These are phyloP conservation scores for Chlorella sorokiniana DNA, from an alignment of 139 green algal genomes.

Conservation along the genomic window DNA sequence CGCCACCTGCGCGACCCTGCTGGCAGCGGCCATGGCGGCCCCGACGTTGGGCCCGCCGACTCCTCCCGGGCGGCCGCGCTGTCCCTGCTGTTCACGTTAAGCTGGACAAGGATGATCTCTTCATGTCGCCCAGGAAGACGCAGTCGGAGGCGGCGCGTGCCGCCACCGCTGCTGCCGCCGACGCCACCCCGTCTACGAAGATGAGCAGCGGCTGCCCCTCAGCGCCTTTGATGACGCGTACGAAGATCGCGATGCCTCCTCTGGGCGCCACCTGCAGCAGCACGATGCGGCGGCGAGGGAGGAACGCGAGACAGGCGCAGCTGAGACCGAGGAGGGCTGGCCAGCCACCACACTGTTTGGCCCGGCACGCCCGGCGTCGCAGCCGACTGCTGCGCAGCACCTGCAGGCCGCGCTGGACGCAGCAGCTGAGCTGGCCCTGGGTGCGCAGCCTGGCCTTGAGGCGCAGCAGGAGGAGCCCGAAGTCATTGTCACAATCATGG, in stretches of 20 bases:
- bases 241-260: neutral
- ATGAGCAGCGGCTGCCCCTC: neutral
- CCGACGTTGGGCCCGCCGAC: neutral
- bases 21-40: too few species aligned
- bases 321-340: neutral
- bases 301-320: neutral
- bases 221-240: conserved; percentile 15
- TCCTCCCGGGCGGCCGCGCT: too few species aligned
- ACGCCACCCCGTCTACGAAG: neutral
- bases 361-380: neutral
- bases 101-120: too few species aligned
- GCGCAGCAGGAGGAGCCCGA: neutral
- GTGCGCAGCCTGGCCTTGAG: neutral
- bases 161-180: neutral
- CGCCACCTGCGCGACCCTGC: neutral
- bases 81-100: too few species aligned
- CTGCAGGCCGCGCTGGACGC: neutral
- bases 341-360: neutral
- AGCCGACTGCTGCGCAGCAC: neutral
- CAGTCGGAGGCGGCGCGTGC: too few species aligned
- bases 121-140: too few species aligned
- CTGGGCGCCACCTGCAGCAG: neutral
- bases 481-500: too few species aligned
- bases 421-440: neutral
- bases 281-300: neutral